phyloP scores from a whole-genome alignment of 163 green algal species.

The Chlamydomonas reinhardtii region DNA sequence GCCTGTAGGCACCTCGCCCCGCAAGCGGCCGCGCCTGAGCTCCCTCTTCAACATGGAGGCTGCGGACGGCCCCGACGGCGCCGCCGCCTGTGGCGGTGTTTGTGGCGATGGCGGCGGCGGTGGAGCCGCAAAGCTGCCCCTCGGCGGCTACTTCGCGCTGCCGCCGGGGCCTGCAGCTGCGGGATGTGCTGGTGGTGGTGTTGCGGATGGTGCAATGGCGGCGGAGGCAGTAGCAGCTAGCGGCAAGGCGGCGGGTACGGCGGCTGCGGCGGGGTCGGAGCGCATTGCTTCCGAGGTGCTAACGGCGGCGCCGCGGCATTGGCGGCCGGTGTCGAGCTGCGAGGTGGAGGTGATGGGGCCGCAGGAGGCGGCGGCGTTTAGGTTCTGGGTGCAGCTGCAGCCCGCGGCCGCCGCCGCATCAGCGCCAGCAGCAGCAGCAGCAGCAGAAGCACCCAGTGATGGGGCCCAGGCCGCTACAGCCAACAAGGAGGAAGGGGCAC shows the following conservation, averaged over 20 bases:
- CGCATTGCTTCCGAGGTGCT: not conserved
- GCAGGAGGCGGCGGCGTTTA: not conserved
- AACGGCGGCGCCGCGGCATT: constrained; percentile 4
- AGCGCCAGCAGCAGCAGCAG: not conserved
- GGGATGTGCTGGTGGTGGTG: too few species aligned
- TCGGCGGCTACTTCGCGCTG: constrained; percentile 20
- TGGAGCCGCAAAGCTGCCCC: not conserved
- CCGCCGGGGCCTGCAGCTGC: not conserved
- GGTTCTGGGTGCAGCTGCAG: constrained; percentile 1
- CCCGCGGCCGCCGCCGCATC: not conserved
- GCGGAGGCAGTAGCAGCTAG: not conserved
- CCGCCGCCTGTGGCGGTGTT: not conserved
- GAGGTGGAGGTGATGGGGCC: not conserved
- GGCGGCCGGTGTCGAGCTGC: not conserved
- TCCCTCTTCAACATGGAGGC: constrained; percentile 23
- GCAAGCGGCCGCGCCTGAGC: constrained; percentile 29
- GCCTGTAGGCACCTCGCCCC: too few species aligned
- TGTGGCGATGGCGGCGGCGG: not conserved
- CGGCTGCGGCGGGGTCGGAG: not conserved
- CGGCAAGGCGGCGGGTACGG: not conserved
- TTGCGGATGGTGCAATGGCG: not conserved
- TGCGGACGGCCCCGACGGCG: not conserved
- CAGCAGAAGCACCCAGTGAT: too few species aligned
- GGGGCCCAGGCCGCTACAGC: not conserved
- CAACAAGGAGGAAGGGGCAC: too few species aligned